phyloP scores from a whole-genome alignment of 257 asterid genomes.

The Schizonepeta tenuifolia region DNA sequence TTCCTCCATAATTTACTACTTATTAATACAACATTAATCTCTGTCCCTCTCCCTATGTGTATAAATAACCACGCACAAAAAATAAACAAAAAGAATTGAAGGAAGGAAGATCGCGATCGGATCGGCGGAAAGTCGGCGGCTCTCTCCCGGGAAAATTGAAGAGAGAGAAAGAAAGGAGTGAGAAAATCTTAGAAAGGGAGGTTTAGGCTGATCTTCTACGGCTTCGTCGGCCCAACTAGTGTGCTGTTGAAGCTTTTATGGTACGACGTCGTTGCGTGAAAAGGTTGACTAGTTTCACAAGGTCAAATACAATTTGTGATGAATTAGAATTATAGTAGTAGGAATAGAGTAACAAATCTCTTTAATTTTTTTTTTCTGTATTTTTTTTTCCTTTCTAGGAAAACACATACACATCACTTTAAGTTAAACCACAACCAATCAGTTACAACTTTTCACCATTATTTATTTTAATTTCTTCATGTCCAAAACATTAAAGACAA shows the following conservation, averaged over 20 bases:
- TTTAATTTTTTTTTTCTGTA: too few species aligned
- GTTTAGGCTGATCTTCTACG: constrained; percentile 31
- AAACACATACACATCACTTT: too few species aligned
- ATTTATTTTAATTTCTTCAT: not conserved
- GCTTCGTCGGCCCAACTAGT: constrained; percentile 43
- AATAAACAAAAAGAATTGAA: not conserved
- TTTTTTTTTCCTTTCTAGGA: too few species aligned
- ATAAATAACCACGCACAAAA: not conserved
- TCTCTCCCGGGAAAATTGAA: constrained; percentile 30
- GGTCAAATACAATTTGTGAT: not conserved
- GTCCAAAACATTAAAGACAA: not conserved
- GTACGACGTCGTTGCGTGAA: constrained; percentile 26
- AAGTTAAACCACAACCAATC: not conserved
- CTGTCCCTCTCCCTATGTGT: not conserved
- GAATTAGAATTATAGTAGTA: too few species aligned
- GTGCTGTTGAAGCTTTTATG: constrained; percentile 18
- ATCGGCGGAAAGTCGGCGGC: constrained; percentile 8
- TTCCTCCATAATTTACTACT: constrained; percentile 51
- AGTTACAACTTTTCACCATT: not conserved
- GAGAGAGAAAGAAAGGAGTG: constrained; percentile 12
- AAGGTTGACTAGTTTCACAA: constrained; percentile 11
- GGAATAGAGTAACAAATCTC: too few species aligned
- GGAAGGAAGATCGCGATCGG: constrained; percentile 22
- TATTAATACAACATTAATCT: not conserved
- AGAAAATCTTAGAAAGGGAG: constrained; percentile 4